phyloP scores from a whole-genome alignment of 805 yeast species.

The Ogataea haglerorum region DNA sequence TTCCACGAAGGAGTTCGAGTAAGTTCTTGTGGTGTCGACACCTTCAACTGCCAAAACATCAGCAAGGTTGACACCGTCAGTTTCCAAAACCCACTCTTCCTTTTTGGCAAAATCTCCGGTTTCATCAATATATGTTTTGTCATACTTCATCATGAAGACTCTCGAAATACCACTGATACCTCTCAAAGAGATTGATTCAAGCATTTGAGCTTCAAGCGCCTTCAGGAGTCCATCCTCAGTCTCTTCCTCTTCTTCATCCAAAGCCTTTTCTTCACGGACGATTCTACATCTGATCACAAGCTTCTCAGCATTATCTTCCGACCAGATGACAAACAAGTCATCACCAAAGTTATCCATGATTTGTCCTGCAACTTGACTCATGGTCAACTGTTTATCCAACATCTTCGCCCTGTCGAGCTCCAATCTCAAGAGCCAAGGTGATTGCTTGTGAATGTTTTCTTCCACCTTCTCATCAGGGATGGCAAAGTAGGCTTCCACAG shows the following conservation, averaged over 20 bases:
- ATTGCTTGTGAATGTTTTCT: constrained; percentile 87
- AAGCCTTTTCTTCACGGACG: constrained; percentile 88
- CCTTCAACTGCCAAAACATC: constrained; percentile 95
- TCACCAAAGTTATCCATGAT: constrained; percentile 90
- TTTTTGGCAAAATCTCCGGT: constrained; percentile 85
- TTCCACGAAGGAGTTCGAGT: constrained; percentile 96
- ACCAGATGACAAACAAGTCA: constrained; percentile 96
- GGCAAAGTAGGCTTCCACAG: constrained; percentile 94
- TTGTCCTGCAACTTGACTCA: constrained; percentile 97
- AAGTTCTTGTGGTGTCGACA: constrained; percentile 85
- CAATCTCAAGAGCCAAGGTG: constrained; percentile 96
- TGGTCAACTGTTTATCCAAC: constrained; percentile 95
- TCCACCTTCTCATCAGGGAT: constrained; percentile 98
- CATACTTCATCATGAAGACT: constrained; percentile 86
- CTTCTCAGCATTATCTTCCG: constrained; percentile 97
- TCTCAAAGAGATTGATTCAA: constrained; percentile 88
- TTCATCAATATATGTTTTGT: constrained; percentile 65
- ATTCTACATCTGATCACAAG: constrained; percentile 97
- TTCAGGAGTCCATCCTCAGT: constrained; percentile 97
- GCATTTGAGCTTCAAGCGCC: constrained; percentile 93
- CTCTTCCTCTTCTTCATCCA: constrained; percentile 91
- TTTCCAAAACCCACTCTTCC: constrained; percentile 97
- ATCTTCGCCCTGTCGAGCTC: constrained; percentile 98
- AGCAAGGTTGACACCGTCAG: constrained; percentile 95
- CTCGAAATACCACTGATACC: constrained; percentile 94